Conservation (phyloP, 345 rosid genomes). For the Fremontodendron californicum region DNA sequence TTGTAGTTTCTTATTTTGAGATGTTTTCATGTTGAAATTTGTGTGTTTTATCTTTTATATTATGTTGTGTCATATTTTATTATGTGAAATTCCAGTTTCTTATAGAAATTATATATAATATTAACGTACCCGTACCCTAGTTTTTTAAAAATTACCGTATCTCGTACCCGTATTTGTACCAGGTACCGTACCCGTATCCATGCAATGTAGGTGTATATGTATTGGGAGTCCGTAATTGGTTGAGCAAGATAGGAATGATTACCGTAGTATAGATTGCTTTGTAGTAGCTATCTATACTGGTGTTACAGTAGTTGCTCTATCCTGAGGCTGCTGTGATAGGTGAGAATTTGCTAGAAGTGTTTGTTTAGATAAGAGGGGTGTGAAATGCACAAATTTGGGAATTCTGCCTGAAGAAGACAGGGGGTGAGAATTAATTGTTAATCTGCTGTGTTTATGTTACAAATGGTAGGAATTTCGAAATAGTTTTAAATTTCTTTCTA, state of each 20-base stretch:
- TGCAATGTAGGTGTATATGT: no score
- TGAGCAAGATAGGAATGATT: not conserved
- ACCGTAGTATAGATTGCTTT: not conserved
- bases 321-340: not conserved
- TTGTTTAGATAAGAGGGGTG: not conserved
- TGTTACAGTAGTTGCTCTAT: not conserved
- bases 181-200: no score
- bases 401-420: not conserved
- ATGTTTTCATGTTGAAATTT: no score
- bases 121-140: no score
- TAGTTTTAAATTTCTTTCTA: not conserved
- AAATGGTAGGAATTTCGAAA: not conserved
- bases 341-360: not conserved
- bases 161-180: no score
- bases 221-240: not conserved
- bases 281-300: not conserved
- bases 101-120: no score
- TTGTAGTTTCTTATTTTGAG: no score
- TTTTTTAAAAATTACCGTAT: no score
- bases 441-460: not conserved
- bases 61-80: no score
- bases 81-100: no score
- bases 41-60: no score
- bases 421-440: not conserved
- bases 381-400: not conserved